These are phyloP conservation scores for Rhizopus stolonifer DNA, from an alignment of 371 early-diverging fungal genomes.

Conservation along the genomic window DNA sequence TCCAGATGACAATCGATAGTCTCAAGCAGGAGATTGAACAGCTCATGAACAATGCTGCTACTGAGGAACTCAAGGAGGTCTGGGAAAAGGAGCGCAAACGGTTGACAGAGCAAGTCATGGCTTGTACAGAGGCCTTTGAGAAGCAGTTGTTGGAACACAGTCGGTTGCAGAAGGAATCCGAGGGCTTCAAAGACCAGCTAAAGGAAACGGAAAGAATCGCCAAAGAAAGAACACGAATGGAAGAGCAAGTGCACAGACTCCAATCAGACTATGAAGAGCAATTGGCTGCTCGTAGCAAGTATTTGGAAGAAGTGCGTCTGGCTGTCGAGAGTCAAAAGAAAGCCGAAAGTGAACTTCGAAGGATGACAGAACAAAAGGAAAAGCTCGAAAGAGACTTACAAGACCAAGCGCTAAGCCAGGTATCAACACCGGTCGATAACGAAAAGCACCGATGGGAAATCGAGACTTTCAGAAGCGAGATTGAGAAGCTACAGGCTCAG, in stretches of 20 bases:
- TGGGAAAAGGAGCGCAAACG: conserved; percentile 61
- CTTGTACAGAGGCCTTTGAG: conserved; percentile 30
- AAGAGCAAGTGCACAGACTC: conserved; percentile 33
- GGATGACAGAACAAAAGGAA: conserved; percentile 42
- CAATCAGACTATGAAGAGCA: conserved; percentile 40
- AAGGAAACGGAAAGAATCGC: conserved; percentile 43
- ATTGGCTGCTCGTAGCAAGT: conserved; percentile 33
- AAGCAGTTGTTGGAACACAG: conserved; percentile 34
- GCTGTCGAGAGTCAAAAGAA: conserved; percentile 49
- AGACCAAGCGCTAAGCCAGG: conserved; percentile 13
- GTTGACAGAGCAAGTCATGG: conserved; percentile 46
- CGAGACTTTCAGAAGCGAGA: conserved; percentile 34
- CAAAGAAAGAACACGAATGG: conserved; percentile 36
- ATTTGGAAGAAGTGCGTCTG: conserved; percentile 35
- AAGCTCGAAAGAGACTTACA: conserved; percentile 41
- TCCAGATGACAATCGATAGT: conserved; percentile 44
- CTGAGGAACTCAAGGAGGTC: conserved; percentile 43
- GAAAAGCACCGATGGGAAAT: conserved; percentile 15
- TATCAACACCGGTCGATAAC: background rate
- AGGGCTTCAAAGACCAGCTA: conserved; percentile 32
- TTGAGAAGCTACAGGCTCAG: conserved; percentile 40
- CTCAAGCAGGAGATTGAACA: conserved; percentile 51
- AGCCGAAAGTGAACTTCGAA: conserved; percentile 43
- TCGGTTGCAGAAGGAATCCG: conserved; percentile 36
- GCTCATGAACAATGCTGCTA: conserved; percentile 28